Conservation (phyloP, 2,329 filamentous ascomycete species). For the Purpureocillium takamizusanense region DNA sequence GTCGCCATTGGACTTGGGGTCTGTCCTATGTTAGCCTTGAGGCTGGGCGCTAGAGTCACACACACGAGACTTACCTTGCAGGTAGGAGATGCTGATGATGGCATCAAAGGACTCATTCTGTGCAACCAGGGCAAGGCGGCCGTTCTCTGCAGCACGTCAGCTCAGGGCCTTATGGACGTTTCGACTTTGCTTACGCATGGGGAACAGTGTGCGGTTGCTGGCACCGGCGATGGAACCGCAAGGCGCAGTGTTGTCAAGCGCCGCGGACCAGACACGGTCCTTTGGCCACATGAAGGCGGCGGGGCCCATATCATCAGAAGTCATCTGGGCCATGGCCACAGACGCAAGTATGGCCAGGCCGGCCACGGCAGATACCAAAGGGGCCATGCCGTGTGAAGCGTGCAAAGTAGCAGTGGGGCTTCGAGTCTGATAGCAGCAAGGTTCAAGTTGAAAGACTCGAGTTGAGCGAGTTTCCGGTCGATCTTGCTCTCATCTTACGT, state of each 20-base stretch:
- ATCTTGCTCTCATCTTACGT: too few relatives aligned
- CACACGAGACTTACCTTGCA: slow-evolving; percentile 27
- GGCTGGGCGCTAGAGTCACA: not conserved
- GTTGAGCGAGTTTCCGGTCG: too few relatives aligned
- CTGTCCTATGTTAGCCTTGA: slow-evolving; percentile 6
- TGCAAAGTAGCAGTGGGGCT: not conserved
- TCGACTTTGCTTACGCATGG: slow-evolving; percentile 29
- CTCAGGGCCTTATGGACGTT: not conserved
- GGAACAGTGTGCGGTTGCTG: slow-evolving; percentile 45
- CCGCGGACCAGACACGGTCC: slow-evolving; percentile 45
- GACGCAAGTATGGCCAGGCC: slow-evolving; percentile 6
- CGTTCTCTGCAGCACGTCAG: slow-evolving; percentile 32
- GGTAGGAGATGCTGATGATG: slow-evolving; percentile 43
- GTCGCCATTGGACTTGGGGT: slow-evolving; percentile 29
- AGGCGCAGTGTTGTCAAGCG: slow-evolving; percentile 45
- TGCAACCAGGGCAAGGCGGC: slow-evolving; percentile 43
- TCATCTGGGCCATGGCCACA: not conserved
- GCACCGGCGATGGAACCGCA: slow-evolving; percentile 43
- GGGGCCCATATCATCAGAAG: slow-evolving; percentile 35
- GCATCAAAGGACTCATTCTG: slow-evolving; percentile 49
- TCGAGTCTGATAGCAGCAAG: too few relatives aligned
- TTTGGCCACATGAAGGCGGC: slow-evolving; percentile 53
- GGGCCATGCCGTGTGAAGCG: slow-evolving; percentile 7
- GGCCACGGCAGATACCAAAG: slow-evolving; percentile 9
- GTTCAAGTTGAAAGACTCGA: too few relatives aligned